Evolutionary conservation across 805 yeast genomes (phyloP), one percentile per base, ranked within the genome.

Genomic region (Candida qinlingensis): DNA sequence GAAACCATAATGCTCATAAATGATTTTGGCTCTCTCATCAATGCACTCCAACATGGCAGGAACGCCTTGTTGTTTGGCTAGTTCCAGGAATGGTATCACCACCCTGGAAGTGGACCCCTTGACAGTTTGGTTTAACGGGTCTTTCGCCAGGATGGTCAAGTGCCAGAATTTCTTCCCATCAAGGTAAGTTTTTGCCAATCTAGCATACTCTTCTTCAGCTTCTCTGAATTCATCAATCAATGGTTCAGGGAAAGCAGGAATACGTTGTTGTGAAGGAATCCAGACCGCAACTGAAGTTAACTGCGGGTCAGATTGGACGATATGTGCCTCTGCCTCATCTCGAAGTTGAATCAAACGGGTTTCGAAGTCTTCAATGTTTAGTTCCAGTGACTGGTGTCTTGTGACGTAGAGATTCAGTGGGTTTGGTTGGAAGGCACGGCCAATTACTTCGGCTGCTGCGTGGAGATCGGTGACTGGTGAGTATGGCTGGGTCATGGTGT

Each of bases 391-490:
- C 5, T 45, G 44, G 26, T 50, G 37, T 13, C 42, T 41, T 6
- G 60, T 55, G 8, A 49, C 46, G 34, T 48, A 56, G 11, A 45
- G 44, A 46, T 58, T 57, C 37, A 52, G 45, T 1, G 44, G 13
- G 29, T 55, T 58, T 12, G 56, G 44, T 25, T 58, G 57, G 41
- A 57, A 57, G 1, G 62, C 59, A 6, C 43, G 50, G 8, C 55
- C 55, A n/a, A 58, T 46, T 26, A 50, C 40, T 4, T 48, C 51
- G 7, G 57, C 56, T 7, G 56, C 49, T 7, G 39, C n/a, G 10
- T 39, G 19, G 27, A 44, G 47, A 34, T 58, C 56, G 5, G 45
- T 46, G n/a, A 38, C 49, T 13, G 34, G 8, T 11, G 8, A 8
- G 34, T 31, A 31, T 11, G 34, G 8, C 11, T 31, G 11, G 8